Percentiles rank a stretch among this genome's conserved stretches.
These are phyloP conservation scores for Tulasnella sp. DNA, from an alignment of 768 basidiomycete species.

Conservation along the genomic window DNA sequence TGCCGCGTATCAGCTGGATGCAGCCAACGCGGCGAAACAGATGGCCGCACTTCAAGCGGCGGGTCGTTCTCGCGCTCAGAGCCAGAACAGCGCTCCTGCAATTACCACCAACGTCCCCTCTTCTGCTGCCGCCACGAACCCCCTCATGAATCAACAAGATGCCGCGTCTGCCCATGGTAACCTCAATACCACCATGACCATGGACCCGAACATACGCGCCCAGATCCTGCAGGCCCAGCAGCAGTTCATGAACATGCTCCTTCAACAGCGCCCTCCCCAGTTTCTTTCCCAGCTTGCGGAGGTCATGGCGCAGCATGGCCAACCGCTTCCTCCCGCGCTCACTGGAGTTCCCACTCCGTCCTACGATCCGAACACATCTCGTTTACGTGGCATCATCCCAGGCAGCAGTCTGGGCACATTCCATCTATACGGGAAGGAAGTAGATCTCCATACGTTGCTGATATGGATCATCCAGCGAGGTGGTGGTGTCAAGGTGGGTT, in stretches of 20 bases:
- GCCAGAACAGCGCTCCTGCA: slow-evolving; percentile 37
- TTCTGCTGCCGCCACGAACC: slow-evolving; percentile 28
- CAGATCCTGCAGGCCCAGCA: slow-evolving; percentile 32
- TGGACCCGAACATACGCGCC: slow-evolving; percentile 19
- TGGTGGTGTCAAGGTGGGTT: slow-evolving; percentile 47
- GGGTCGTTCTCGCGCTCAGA: slow-evolving; percentile 47
- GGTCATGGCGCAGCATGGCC: slow-evolving; percentile 43
- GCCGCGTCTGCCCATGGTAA: slow-evolving; percentile 19
- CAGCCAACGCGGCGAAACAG: slow-evolving; percentile 61
- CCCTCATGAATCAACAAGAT: slow-evolving; percentile 2
- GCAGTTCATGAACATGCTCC: slow-evolving; percentile 26
- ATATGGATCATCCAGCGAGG: slow-evolving; percentile 47
- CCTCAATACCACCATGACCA: background rate
- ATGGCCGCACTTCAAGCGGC: slow-evolving; percentile 65
- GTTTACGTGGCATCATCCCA: slow-evolving; percentile 55
- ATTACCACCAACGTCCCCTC: slow-evolving; percentile 44
- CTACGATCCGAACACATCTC: slow-evolving; percentile 53
- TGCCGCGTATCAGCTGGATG: slow-evolving; percentile 34
- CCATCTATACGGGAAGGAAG: slow-evolving; percentile 58
- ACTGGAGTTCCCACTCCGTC: slow-evolving; percentile 47
- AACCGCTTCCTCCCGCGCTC: slow-evolving; percentile 64
- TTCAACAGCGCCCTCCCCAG: slow-evolving; percentile 33
- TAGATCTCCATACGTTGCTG: slow-evolving; percentile 71
- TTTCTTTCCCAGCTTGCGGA: slow-evolving; percentile 53
- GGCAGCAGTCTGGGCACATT: slow-evolving; percentile 51